These are phyloP conservation scores for Biscogniauxia mediterranea DNA, from an alignment of 2,329 filamentous ascomycete species.

Conservation along the genomic window DNA sequence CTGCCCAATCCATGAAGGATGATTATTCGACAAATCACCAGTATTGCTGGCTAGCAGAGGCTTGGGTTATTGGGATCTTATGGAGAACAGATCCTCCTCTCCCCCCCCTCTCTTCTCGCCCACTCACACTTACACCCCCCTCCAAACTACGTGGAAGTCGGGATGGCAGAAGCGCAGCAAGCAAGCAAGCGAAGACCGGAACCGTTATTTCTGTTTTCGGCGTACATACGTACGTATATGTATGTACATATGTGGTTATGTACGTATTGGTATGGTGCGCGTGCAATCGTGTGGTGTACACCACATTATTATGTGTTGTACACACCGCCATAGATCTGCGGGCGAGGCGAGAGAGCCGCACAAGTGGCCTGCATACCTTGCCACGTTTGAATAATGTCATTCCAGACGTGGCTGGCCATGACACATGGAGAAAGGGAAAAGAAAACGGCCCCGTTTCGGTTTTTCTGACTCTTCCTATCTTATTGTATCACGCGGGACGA, in stretches of 20 bases:
- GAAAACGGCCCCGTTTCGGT: neutral
- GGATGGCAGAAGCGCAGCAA: neutral
- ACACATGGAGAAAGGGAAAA: neutral
- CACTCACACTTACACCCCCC: neutral
- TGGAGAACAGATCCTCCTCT: neutral
- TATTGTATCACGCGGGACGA: no score
- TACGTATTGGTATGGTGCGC: neutral
- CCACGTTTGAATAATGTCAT: neutral
- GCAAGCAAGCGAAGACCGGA: neutral
- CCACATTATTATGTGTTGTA: neutral
- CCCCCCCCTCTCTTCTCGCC: no score
- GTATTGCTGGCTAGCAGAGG: neutral
- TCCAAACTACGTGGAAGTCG: neutral
- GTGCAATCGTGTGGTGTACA: neutral
- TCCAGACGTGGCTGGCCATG: neutral
- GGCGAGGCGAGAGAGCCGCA: neutral
- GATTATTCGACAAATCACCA: neutral
- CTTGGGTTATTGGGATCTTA: neutral
- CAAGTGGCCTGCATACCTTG: neutral
- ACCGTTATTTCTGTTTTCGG: neutral
- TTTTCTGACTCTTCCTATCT: neutral
- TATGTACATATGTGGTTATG: neutral
- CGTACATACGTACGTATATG: neutral
- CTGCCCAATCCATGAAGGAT: neutral
- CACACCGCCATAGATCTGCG: neutral